Conservation (phyloP, 495 filamentous ascomycete species). For the Annulohypoxylon maeteangense region DNA sequence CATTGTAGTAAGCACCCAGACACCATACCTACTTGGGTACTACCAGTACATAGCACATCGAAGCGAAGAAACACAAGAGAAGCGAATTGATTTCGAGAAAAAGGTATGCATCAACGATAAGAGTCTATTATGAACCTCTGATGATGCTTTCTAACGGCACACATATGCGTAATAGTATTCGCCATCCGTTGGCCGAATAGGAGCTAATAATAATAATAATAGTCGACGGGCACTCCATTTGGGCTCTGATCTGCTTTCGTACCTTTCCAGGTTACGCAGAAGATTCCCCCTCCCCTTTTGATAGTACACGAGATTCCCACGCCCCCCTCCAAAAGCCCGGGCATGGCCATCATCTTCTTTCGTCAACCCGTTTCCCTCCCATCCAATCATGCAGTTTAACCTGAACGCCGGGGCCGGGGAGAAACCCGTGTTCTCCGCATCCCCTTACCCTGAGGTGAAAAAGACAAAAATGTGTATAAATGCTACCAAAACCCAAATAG, state of each 20-base stretch:
- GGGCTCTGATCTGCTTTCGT: slow-evolving; percentile 1
- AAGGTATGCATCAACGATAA: slow-evolving; percentile 18
- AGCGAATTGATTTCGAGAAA: slow-evolving; percentile 1
- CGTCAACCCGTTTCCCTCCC: slow-evolving; percentile 37
- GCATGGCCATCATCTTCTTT: slow-evolving; percentile 36
- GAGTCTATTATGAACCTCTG: slow-evolving; percentile 29
- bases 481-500: slow-evolving; percentile 38
- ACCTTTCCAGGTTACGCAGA: slow-evolving; percentile 18
- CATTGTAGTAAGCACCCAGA: slow-evolving; percentile 1
- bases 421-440: slow-evolving; percentile 34
- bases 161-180: slow-evolving; percentile 14
- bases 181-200: neutral
- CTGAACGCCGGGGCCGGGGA: slow-evolving; percentile 45
- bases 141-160: slow-evolving; percentile 27
- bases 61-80: neutral
- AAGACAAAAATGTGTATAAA: slow-evolving; percentile 39
- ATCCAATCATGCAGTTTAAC: slow-evolving; percentile 44
- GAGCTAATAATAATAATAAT: slow-evolving; percentile 4
- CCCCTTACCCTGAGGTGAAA: slow-evolving; percentile 13
- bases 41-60: neutral
- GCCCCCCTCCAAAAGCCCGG: slow-evolving; percentile 6
- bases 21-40: too few species aligned
- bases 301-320: slow-evolving; percentile 31
- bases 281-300: slow-evolving; percentile 19
- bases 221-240: slow-evolving; percentile 5